Percentiles rank a stretch among this genome's conserved stretches.
phyloP scores from a whole-genome alignment of 768 basidiomycete genomes.

The Gelatoporia subvermispora region DNA sequence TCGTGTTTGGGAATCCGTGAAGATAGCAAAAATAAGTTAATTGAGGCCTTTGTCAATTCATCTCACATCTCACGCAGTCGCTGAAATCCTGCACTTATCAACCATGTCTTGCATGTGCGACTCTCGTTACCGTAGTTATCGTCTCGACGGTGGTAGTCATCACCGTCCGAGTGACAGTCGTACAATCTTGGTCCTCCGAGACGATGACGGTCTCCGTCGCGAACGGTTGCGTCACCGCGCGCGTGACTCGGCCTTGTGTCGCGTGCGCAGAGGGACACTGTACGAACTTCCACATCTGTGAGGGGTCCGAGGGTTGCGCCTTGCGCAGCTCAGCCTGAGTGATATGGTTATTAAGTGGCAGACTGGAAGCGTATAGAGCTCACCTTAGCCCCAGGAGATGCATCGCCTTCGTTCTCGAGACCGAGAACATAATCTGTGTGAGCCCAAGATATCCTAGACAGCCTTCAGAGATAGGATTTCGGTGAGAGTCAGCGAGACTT shows the following conservation, averaged over 20 bases:
- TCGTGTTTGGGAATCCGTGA: no score
- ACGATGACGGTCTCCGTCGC: constrained; percentile 20
- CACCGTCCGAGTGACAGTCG: constrained; percentile 23
- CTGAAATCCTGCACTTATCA: no score
- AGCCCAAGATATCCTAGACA: constrained; percentile 19
- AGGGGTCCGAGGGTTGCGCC: constrained; percentile 9
- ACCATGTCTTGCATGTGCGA: constrained; percentile 5
- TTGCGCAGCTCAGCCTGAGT: constrained; percentile 17
- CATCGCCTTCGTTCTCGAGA: constrained; percentile 16
- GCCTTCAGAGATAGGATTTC: neutral
- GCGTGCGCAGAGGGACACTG: constrained; percentile 12
- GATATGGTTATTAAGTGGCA: neutral
- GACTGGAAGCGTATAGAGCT: neutral
- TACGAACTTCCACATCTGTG: constrained; percentile 20
- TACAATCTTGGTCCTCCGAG: constrained; percentile 15
- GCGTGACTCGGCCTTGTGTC: constrained; percentile 8
- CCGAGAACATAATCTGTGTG: constrained; percentile 16
- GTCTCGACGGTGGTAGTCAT: constrained; percentile 23
- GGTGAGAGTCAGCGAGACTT: neutral
- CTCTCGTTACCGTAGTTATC: constrained; percentile 20
- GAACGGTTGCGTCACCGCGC: constrained; percentile 8
- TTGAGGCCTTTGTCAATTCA: no score
- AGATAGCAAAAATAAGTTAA: no score
- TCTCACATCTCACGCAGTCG: no score
- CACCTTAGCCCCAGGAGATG: constrained; percentile 17